Percentiles rank a stretch among this genome's conserved stretches.
These are phyloP conservation scores for Rhizopus arrhizus DNA, from an alignment of 371 early-diverging fungal genomes.

Conservation along the genomic window DNA sequence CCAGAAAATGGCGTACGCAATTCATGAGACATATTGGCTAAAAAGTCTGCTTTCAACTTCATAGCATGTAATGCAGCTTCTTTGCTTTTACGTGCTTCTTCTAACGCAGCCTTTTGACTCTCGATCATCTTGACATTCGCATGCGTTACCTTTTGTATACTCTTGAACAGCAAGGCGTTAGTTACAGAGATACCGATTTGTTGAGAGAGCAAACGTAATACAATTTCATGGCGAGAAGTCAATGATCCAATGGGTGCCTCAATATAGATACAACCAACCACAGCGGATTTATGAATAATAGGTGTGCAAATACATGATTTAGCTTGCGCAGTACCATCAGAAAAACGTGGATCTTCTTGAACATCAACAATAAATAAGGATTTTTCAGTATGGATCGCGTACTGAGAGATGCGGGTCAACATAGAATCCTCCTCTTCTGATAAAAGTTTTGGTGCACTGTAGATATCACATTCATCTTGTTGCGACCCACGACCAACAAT, in stretches of 20 bases:
- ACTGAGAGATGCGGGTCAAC: slow-evolving; percentile 43
- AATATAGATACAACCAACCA: slow-evolving; percentile 65
- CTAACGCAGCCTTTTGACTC: slow-evolving; percentile 51
- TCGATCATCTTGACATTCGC: slow-evolving; percentile 56
- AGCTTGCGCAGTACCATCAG: slow-evolving; percentile 33
- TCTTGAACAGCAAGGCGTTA: slow-evolving; percentile 59
- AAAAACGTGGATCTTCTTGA: slow-evolving; percentile 47
- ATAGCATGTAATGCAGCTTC: slow-evolving; percentile 55
- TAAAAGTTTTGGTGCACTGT: slow-evolving; percentile 34
- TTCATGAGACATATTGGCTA: slow-evolving; percentile 70
- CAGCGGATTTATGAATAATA: slow-evolving; percentile 55
- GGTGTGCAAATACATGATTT: slow-evolving; percentile 62
- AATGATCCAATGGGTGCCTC: slow-evolving; percentile 56
- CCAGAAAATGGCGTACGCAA: slow-evolving; percentile 63
- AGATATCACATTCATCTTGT: slow-evolving; percentile 42
- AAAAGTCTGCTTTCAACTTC: slow-evolving; percentile 55
- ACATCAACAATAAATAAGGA: slow-evolving; percentile 43
- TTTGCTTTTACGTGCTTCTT: slow-evolving; percentile 54
- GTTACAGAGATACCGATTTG: slow-evolving; percentile 66
- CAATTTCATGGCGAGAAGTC: slow-evolving; percentile 56
- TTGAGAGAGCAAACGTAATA: slow-evolving; percentile 55
- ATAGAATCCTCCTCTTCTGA: slow-evolving; percentile 46
- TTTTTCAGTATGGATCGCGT: slow-evolving; percentile 46
- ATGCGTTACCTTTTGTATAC: slow-evolving; percentile 51
- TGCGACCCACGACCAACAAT: slow-evolving; percentile 49